These are phyloP conservation scores for Xylariales sp. DNA, from an alignment of 2,329 filamentous ascomycete genomes.

Conservation along the genomic window DNA sequence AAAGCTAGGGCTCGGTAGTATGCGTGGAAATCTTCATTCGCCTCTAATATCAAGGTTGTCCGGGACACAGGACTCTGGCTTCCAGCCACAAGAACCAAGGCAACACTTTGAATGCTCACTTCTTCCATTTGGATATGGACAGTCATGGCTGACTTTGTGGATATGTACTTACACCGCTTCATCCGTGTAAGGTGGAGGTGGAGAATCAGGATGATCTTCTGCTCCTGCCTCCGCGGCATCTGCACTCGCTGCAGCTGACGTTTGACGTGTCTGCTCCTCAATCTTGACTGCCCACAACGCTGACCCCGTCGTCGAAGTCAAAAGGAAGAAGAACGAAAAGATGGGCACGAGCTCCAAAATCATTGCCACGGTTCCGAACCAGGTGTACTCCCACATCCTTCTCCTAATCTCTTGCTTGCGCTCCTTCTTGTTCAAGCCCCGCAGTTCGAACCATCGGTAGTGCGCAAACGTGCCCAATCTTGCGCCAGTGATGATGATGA, in stretches of 20 bases:
- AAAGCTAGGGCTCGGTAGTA: too few relatives aligned
- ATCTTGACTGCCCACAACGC: constrained; percentile 81
- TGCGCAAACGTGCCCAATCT: constrained; percentile 84
- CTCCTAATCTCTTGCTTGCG: constrained; percentile 63
- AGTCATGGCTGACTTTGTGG: too few relatives aligned
- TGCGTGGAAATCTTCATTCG: too few relatives aligned
- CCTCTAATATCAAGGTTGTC: too few relatives aligned
- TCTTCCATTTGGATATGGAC: too few relatives aligned
- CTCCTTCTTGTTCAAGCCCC: constrained; percentile 69
- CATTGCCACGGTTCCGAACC: constrained; percentile 86
- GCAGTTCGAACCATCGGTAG: constrained; percentile 82
- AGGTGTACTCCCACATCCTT: constrained; percentile 78
- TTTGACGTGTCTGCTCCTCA: constrained; percentile 51
- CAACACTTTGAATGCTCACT: too few relatives aligned
- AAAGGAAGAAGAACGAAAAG: constrained; percentile 87
- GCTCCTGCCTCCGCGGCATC: constrained; percentile 13
- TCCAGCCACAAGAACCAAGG: too few relatives aligned
- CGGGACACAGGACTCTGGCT: too few relatives aligned
- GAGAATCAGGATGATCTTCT: constrained; percentile 24
- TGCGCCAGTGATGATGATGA: constrained; percentile 83
- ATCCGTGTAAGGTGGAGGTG: constrained; percentile 34
- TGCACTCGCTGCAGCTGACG: constrained; percentile 2
- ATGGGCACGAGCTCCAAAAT: constrained; percentile 82
- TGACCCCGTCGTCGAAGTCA: constrained; percentile 80
- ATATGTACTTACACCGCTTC: constrained; percentile 28